A percentile compares a stretch with the other conserved stretches of the same genome.
Conservation (phyloP, 2,329 filamentous ascomycete species). For the Fusarium drepaniforme region DNA sequence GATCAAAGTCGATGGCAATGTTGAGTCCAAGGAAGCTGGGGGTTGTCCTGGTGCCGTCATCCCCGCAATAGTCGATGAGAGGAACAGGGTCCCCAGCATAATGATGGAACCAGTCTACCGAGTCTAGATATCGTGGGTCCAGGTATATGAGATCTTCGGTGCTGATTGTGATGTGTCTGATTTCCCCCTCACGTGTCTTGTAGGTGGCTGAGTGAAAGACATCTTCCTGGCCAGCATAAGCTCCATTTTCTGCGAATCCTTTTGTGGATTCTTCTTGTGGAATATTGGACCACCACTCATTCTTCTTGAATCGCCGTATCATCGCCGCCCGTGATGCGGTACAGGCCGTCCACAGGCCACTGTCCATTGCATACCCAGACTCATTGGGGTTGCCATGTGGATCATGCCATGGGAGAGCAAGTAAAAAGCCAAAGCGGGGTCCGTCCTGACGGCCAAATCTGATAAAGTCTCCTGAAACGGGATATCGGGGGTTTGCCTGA, state of each 20-base stretch:
- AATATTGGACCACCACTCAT: slow-evolving; percentile 33
- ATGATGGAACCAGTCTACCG: slow-evolving; percentile 7
- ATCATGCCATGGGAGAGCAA: slow-evolving; percentile 20
- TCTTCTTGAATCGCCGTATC: slow-evolving; percentile 11
- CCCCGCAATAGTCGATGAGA: background rate
- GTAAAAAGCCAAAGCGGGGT: background rate
- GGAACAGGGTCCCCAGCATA: background rate
- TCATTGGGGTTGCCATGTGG: slow-evolving; percentile 15
- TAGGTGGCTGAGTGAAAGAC: slow-evolving; percentile 22
- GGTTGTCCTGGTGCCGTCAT: background rate
- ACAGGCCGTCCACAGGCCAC: slow-evolving; percentile 21
- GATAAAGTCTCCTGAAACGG: background rate
- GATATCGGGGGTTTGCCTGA: background rate
- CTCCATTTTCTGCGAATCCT: background rate
- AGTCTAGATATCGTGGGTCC: background rate
- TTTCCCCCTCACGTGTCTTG: background rate
- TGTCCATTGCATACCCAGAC: slow-evolving; percentile 24
- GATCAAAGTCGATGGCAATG: slow-evolving; percentile 26
- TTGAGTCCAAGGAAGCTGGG: slow-evolving; percentile 21
- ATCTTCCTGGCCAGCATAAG: background rate
- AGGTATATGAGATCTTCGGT: slow-evolving; percentile 17
- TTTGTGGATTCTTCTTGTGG: background rate
- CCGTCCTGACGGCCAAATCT: background rate
- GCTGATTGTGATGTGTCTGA: slow-evolving; percentile 20
- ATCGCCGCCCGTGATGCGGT: slow-evolving; percentile 19